These are phyloP conservation scores for Naganishia sp. DNA, from an alignment of 1,284 basidiomycete genomes.

Conservation along the genomic window DNA sequence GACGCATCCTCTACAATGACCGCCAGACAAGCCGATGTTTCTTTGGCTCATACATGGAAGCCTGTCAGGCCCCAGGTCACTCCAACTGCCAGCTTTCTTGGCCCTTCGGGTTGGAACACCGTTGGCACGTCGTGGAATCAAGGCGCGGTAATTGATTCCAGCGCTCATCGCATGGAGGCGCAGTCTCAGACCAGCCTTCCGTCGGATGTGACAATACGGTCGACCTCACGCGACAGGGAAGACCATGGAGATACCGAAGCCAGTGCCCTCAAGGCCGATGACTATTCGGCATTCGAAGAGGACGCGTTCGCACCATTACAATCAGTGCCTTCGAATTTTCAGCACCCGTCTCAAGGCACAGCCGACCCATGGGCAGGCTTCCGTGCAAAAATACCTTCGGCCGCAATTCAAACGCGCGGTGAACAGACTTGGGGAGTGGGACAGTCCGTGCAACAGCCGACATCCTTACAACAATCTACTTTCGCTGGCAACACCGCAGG, in stretches of 20 bases:
- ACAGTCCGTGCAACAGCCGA: no score
- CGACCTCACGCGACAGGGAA: no score
- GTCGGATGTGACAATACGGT: no score
- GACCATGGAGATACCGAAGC: not conserved
- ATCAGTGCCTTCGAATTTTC: not conserved
- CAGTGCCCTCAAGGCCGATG: not conserved
- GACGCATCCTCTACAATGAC: not conserved
- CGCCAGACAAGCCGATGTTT: not conserved
- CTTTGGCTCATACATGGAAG: not conserved
- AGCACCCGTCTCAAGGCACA: not conserved
- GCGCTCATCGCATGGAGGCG: not conserved
- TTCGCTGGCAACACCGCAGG: no score
- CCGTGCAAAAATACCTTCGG: not conserved
- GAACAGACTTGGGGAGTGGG: not conserved
- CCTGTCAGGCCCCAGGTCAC: conserved; percentile 19
- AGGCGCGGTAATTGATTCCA: not conserved
- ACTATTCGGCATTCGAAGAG: conserved; percentile 21
- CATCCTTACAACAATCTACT: no score
- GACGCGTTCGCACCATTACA: conserved; percentile 15
- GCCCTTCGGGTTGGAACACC: not conserved
- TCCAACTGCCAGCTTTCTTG: conserved; percentile 16
- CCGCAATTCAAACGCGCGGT: not conserved
- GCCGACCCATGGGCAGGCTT: conserved; percentile 21
- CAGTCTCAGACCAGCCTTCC: no score
- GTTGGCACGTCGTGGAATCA: not conserved